Evolutionary conservation across 495 filamentous ascomycete species (phyloP), one percentile per base, ranked within the genome.

Genomic region (Neurospora cerealis): DNA sequence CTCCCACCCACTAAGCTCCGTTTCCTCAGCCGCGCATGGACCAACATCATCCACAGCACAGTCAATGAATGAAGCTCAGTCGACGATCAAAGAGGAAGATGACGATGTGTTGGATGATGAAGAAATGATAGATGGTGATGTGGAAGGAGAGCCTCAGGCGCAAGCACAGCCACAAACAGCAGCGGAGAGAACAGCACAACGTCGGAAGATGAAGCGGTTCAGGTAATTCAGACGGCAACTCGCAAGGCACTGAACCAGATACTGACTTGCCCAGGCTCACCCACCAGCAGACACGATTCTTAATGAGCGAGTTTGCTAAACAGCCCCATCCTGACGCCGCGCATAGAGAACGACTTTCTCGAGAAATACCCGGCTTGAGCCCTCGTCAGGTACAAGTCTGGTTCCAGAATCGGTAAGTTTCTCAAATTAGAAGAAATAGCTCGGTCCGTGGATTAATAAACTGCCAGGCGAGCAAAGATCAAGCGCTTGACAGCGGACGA

Each of bases 271-370:
- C 37, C 78, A 98, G 95, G 74, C 89, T 98, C 75, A 98, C 95
- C 15, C 95, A 98, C 79, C 96, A 96, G 77, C 95, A 98, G 87
- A 98, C 95, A 36, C 89, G 95, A 38, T 98, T 97, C 78, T 84
- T 98, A 71, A 96, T 97, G 94, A 98, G 93, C 80, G 95, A 98
- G 82, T 98, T 98, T 78, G 92, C 93, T 70, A 93, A 95, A 76
- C 94, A 98, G 78, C 92, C 95, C 28, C 95, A 98, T 83, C 95
- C 95, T 15, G 95, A 98, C 81, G 95, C 95, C 39, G 92, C 93
- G 62, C 94, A 98, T 83, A 89, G 95, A 73, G 94, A 98, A 81
- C 87, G 94, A 40, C 85, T 98, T 70, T 95, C 95, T 40, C 86
- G 92, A 73, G 95, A 98, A 79, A 98, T 98, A 71, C 95, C 95